Percentiles rank a stretch among this genome's conserved stretches.
phyloP scores from a whole-genome alignment of 108 stramenopile species.

The Cyclotella kingstonii region DNA sequence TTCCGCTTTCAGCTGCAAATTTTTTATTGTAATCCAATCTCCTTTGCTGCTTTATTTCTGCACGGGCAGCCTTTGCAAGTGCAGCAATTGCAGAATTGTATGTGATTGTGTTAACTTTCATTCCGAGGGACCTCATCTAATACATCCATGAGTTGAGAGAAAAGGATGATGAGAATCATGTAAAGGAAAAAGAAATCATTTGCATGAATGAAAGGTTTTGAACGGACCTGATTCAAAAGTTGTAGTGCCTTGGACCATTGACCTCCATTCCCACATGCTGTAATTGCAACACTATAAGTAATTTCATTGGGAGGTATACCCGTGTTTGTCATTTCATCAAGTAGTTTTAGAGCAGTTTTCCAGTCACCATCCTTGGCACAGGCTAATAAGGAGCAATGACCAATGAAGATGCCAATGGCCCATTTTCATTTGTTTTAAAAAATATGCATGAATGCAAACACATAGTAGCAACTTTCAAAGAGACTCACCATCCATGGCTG shows the following conservation, averaged over 20 bases:
- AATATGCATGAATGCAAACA: not conserved
- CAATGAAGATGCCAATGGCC: too few species aligned
- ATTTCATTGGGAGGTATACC: conserved; percentile 62
- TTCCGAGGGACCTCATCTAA: conserved; percentile 55
- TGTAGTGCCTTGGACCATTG: conserved; percentile 69
- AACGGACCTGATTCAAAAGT: conserved; percentile 51
- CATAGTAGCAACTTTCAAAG: not conserved
- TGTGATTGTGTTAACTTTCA: conserved; percentile 72
- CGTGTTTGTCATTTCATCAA: conserved; percentile 74
- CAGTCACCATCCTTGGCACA: conserved; percentile 66
- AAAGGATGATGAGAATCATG: too few species aligned
- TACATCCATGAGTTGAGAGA: not conserved
- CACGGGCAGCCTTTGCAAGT: conserved; percentile 54
- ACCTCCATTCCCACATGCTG: conserved; percentile 77
- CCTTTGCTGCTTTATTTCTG: conserved; percentile 35
- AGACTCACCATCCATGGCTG: conserved; percentile 64
- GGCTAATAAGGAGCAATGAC: conserved; percentile 27
- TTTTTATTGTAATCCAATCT: conserved; percentile 13
- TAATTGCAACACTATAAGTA: conserved; percentile 62
- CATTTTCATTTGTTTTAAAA: conserved; percentile 3
- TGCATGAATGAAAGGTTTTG: too few species aligned
- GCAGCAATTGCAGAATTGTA: conserved; percentile 80
- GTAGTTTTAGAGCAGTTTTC: conserved; percentile 58
- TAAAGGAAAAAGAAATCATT: not conserved
- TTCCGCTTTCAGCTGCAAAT: not conserved